A percentile compares a stretch with the other conserved stretches of the same genome.
phyloP scores from a whole-genome alignment of 768 basidiomycete genomes.

The Tulasnella sp. region DNA sequence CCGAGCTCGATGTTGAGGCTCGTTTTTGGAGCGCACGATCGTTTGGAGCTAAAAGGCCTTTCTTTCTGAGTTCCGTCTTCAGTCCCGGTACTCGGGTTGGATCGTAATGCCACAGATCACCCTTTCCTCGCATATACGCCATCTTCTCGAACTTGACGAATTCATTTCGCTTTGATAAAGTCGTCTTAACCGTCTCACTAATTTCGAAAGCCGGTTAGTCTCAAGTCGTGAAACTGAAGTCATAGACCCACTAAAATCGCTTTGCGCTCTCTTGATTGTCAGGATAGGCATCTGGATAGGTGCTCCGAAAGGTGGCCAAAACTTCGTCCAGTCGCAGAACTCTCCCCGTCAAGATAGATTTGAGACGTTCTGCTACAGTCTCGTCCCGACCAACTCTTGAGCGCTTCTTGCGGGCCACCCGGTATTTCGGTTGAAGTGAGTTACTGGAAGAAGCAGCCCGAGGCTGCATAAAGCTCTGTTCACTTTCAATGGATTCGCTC shows the following conservation, averaged over 20 bases:
- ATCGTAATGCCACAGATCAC: slow-evolving; percentile 1
- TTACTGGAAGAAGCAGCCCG: not conserved
- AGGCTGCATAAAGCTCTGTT: not conserved
- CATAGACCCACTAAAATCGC: not conserved
- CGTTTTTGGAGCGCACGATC: not conserved
- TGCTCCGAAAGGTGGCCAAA: not conserved
- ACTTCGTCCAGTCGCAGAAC: not conserved
- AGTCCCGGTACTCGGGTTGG: not conserved
- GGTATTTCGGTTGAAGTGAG: not conserved
- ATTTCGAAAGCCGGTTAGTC: not conserved
- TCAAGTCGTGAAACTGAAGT: not conserved
- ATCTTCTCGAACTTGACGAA: not conserved
- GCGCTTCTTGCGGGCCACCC: not conserved
- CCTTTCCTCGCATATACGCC: not conserved
- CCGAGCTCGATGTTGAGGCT: not conserved
- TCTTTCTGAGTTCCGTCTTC: not conserved
- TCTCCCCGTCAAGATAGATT: not conserved
- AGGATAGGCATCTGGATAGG: not conserved
- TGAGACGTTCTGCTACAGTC: not conserved
- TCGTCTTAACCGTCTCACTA: not conserved
- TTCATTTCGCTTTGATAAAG: not conserved
- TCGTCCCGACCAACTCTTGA: not conserved
- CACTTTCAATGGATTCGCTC: not conserved
- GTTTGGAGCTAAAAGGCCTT: not conserved
- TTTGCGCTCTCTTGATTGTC: not conserved